phyloP scores from a whole-genome alignment of 2,329 filamentous ascomycete genomes.

The Pseudogymnoascus sp. region DNA sequence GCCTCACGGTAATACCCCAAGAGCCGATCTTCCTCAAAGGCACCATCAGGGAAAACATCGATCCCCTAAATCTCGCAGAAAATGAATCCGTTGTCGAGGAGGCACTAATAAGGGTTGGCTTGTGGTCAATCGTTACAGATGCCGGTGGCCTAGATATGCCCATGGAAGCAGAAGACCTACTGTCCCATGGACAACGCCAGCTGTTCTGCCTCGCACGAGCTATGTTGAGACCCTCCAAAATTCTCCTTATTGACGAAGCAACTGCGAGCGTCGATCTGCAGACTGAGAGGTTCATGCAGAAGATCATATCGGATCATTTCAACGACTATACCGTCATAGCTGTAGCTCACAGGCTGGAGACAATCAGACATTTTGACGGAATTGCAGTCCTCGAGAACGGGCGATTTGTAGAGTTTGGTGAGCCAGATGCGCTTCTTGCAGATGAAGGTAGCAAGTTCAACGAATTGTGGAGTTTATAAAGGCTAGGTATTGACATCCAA shows the following conservation, averaged over 20 bases:
- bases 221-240: conserved; percentile 28
- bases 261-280: conserved; percentile 33
- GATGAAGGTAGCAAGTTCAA: conserved; percentile 14
- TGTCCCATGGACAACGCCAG: conserved; percentile 39
- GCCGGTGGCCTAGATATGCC: conserved; percentile 32
- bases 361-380: conserved; percentile 36
- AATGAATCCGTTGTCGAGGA: conserved; percentile 32
- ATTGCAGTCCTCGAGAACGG: conserved; percentile 35
- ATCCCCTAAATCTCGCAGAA: conserved; percentile 29
- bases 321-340: conserved; percentile 39
- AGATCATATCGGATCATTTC: conserved; percentile 42
- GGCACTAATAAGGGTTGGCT: conserved; percentile 35
- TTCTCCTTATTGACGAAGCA: conserved; percentile 30
- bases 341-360: conserved; percentile 24
- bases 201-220: conserved; percentile 41
- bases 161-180: conserved; percentile 23
- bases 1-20: conserved; percentile 39
- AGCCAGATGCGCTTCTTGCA: conserved; percentile 61
- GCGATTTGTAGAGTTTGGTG: conserved; percentile 71
- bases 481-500: not conserved
- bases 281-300: conserved; percentile 47
- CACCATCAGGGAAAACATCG: conserved; percentile 39
- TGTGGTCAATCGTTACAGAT: conserved; percentile 33
- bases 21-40: conserved; percentile 39
- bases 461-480: conserved; percentile 14